Conservation (phyloP, 179 eudicot genomes). For the Drosera spatulata region DNA sequence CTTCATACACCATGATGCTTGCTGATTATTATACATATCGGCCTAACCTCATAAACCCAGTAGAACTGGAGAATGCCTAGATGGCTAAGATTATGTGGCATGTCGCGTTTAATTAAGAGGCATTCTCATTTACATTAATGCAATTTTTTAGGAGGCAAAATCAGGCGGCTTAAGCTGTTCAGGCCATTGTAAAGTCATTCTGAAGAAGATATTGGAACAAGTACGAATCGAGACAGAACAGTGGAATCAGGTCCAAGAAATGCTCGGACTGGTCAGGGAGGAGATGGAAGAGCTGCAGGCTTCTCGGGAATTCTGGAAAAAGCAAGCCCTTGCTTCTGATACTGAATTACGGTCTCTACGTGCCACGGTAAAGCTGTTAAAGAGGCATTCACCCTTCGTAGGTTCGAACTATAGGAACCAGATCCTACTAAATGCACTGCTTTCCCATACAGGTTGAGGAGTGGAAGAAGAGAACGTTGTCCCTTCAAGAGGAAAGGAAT, state of each 20-base stretch:
- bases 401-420: too few relatives aligned
- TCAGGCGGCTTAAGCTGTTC: slow-evolving; percentile 40
- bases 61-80: too few relatives aligned
- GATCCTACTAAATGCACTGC: background rate
- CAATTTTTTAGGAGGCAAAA: slow-evolving; percentile 29
- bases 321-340: slow-evolving; percentile 56
- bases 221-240: slow-evolving; percentile 90
- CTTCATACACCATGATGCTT: too few relatives aligned
- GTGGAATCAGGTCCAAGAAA: slow-evolving; percentile 96
- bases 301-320: slow-evolving; percentile 83
- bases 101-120: background rate
- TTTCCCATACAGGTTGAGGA: slow-evolving; percentile 43
- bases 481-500: slow-evolving; percentile 36
- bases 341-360: slow-evolving; percentile 29
- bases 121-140: background rate
- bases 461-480: slow-evolving; percentile 57
- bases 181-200: slow-evolving; percentile 64
- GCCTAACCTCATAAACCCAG: too few relatives aligned
- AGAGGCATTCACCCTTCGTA: too few relatives aligned
- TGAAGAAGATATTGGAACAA: slow-evolving; percentile 75
- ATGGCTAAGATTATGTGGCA: background rate
- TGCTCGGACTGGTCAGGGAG: slow-evolving; percentile 65
- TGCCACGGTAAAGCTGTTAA: slow-evolving; percentile 31
- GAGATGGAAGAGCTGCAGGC: slow-evolving; percentile 91
- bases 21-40: too few relatives aligned